These are phyloP conservation scores for Hypholoma fasciculare DNA, from an alignment of 768 basidiomycete genomes.

Conservation along the genomic window DNA sequence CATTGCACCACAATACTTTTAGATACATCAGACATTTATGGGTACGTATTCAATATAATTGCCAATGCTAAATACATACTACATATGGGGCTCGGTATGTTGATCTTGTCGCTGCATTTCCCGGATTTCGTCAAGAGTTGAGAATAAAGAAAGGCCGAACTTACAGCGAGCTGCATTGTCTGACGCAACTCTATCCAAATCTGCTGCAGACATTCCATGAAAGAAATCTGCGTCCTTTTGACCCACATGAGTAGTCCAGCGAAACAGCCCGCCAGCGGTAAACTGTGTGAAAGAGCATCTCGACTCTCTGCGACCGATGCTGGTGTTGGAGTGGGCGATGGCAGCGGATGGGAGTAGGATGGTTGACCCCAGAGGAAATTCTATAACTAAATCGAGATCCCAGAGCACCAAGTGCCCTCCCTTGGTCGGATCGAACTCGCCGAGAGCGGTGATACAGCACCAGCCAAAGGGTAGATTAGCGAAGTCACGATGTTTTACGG, in stretches of 20 bases:
- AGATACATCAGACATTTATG: too few species aligned
- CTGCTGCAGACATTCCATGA: not conserved
- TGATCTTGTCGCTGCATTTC: too few species aligned
- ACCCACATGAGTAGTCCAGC: slow-evolving; percentile 5
- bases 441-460: slow-evolving; percentile 5
- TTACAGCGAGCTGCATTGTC: not conserved
- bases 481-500: not conserved
- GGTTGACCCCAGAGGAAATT: slow-evolving; percentile 7
- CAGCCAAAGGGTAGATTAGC: not conserved
- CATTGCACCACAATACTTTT: too few species aligned
- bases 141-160: not conserved
- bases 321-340: slow-evolving; percentile 7
- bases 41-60: too few species aligned
- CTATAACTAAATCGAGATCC: not conserved
- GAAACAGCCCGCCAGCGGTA: slow-evolving; percentile 7
- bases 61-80: too few species aligned
- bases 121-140: not conserved
- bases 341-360: slow-evolving; percentile 11
- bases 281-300: slow-evolving; percentile 13
- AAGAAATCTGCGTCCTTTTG: not conserved
- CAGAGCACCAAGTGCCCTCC: slow-evolving; percentile 6
- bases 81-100: too few species aligned
- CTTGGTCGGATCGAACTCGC: not conserved
- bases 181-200: not conserved
- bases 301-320: not conserved